Evolutionary conservation across 1,284 basidiomycete species (phyloP), one percentile per base, ranked within the genome.

Genomic region (Moniliophthora roreri): DNA sequence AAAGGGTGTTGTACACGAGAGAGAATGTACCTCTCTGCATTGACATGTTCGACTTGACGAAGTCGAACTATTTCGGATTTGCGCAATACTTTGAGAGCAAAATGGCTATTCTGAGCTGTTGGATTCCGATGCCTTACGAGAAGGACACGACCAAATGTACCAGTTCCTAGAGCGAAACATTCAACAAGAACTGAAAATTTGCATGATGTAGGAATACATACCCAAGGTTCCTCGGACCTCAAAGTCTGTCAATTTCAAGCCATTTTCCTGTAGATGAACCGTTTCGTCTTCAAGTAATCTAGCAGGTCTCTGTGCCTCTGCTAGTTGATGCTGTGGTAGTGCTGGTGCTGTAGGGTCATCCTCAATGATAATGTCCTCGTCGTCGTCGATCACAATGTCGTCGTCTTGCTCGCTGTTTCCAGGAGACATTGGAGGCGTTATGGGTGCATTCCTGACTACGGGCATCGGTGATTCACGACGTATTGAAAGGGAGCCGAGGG

Each of bases 21-120:
- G 41, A 99, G 83, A 69, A 99, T 98, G 66, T 94, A 92, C 34
- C 96, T 84, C 69, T 99, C 96, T 10, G 95, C 95, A 66, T 98
- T 98, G 56, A 98, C 96, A 72, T 99, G 96, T 66, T 98, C 96
- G 54, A 98, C 93, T 69, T 99, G 96, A 63, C 96, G 93, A 68
- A 98, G 89, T 58, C 90, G 87, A 60, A 98, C 93, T 54, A 99
- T 92, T 63, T 98, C 93, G 24, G 89, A 87, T 73, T 98, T 98
- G 63, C 85, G 86, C 44, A 97, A 80, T 3, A 97, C 90, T 69
- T 98, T 98, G 81, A 98, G 82, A 11, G 95, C 95, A 66, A 94
- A 98, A 68, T 89, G 87, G 52, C 76, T n/a, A n/a, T n/a, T 84
- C 57, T 81, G 77, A 4, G 76, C 65, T 40, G 74, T 77, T 10